phyloP scores from a whole-genome alignment of 2,329 filamentous ascomycete genomes.

The Aureobasidium melanogenum region DNA sequence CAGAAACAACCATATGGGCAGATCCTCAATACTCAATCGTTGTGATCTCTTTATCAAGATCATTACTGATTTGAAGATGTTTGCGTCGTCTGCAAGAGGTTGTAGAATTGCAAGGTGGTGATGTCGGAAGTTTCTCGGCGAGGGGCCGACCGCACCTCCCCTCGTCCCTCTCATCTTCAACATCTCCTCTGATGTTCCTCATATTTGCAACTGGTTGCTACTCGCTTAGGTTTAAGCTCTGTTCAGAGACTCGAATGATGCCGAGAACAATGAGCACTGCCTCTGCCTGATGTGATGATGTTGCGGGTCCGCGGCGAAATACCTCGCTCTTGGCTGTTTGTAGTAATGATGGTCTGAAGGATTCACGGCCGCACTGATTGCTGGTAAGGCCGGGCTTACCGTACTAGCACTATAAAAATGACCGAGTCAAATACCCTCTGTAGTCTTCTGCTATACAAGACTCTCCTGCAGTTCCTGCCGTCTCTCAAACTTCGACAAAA shows the following conservation, averaged over 20 bases:
- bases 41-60: too few relatives aligned
- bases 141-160: background rate
- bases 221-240: too few relatives aligned
- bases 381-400: background rate
- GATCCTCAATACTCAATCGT: background rate
- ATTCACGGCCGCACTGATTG: background rate
- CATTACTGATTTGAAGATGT: too few relatives aligned
- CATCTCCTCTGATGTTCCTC: background rate
- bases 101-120: background rate
- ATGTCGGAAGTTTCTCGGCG: background rate
- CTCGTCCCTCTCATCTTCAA: background rate
- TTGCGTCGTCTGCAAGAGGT: background rate
- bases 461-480: too few relatives aligned
- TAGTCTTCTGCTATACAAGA: too few relatives aligned
- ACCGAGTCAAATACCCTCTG: too few relatives aligned
- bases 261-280: background rate
- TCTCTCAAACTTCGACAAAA: background rate
- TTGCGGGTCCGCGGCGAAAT: background rate
- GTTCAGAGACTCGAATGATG: too few relatives aligned
- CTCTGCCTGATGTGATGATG: background rate
- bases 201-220: too few relatives aligned
- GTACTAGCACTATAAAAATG: background rate
- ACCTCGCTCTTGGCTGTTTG: background rate
- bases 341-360: background rate
- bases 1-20: background rate